Evolutionary conservation across 768 basidiomycete genomes (phyloP).

Genomic region (Suillus hirtellus): DNA sequence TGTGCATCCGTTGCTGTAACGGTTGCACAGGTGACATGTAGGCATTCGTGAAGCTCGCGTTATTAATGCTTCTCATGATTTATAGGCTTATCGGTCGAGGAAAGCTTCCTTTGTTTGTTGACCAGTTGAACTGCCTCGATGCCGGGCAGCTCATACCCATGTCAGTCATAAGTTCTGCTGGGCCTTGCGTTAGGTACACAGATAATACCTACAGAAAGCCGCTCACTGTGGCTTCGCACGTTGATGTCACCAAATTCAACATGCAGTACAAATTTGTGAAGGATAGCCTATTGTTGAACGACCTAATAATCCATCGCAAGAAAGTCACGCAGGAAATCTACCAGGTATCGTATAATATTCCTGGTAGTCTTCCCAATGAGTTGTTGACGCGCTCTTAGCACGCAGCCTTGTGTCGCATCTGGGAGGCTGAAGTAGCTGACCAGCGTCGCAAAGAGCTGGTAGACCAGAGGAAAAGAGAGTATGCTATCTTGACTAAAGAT

Average conservation of each 20-base stretch:
- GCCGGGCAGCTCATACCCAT: neutral
- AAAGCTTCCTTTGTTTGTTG: neutral
- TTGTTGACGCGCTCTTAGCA: neutral
- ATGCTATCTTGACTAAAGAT: neutral
- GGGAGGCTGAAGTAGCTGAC: neutral
- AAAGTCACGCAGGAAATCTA: neutral
- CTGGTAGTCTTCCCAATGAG: neutral
- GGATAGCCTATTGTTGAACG: neutral
- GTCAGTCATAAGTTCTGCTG: neutral
- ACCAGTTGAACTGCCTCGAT: neutral
- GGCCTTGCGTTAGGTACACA: neutral
- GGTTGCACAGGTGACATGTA: neutral
- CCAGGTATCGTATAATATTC: neutral
- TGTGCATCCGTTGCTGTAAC: neutral
- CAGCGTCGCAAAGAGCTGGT: neutral
- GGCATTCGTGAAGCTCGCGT: neutral
- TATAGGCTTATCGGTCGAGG: neutral
- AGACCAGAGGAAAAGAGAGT: constrained; percentile 3
- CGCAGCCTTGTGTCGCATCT: neutral
- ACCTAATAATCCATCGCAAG: neutral
- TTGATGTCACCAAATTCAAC: neutral
- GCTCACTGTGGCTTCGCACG: neutral
- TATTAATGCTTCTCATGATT: neutral
- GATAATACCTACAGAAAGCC: neutral
- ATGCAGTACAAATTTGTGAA: neutral